A percentile compares a stretch with the other conserved stretches of the same genome.
Conservation (phyloP, 306 rosid genomes). For the Gastrolobium villosum region DNA sequence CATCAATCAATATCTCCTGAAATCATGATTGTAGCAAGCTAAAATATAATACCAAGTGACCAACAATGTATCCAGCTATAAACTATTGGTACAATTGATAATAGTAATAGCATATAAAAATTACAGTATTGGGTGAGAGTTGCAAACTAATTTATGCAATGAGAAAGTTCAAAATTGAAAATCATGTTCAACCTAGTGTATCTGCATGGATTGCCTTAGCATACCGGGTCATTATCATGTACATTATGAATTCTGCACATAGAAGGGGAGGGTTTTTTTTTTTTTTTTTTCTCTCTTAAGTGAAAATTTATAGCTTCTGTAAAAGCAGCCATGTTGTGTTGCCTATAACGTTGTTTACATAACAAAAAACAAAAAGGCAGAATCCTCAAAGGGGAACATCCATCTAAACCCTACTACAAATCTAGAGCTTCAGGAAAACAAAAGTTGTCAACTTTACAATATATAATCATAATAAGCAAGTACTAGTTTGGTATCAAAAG, state of each 20-base stretch:
- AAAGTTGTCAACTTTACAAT: background rate
- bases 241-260: background rate
- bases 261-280: background rate
- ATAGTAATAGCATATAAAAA: background rate
- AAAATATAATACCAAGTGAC: background rate
- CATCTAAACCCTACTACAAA: background rate
- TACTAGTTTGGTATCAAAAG: conserved; percentile 22
- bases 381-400: background rate
- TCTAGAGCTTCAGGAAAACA: conserved; percentile 2
- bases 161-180: background rate
- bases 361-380: background rate
- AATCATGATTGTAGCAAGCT: background rate
- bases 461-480: conserved; percentile 6
- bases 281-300: background rate
- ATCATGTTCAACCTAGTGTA: background rate
- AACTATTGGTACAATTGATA: background rate
- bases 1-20: background rate
- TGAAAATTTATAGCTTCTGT: background rate
- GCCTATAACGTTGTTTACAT: background rate
- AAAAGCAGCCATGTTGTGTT: background rate
- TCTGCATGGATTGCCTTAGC: background rate
- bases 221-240: background rate
- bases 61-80: conserved; percentile 7
- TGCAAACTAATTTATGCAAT: background rate
- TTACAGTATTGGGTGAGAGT: conserved; percentile 20